Percentiles rank a stretch among this genome's conserved stretches.
These are phyloP conservation scores for Schizochytrium sp. DNA, from an alignment of 108 stramenopile species.

Conservation along the genomic window DNA sequence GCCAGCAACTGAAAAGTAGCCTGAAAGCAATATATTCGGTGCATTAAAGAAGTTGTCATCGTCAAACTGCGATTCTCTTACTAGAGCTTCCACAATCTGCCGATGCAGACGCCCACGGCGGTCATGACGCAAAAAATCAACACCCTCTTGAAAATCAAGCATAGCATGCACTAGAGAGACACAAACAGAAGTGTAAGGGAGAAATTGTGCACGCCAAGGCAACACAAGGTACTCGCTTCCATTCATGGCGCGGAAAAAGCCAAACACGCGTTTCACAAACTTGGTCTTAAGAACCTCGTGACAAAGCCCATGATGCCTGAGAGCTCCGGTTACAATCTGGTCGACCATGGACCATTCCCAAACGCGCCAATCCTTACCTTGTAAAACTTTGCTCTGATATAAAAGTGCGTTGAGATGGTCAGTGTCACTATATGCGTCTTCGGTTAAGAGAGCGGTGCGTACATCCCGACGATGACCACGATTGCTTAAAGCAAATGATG, in stretches of 20 bases:
- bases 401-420: constrained; percentile 40
- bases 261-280: constrained; percentile 47
- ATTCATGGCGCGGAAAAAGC: constrained; percentile 45
- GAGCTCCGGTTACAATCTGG: constrained; percentile 21
- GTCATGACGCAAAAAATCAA: constrained; percentile 53
- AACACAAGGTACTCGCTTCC: neutral
- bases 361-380: constrained; percentile 46
- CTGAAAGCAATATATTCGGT: neutral
- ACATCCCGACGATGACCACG: constrained; percentile 41
- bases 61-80: constrained; percentile 32
- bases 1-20: constrained; percentile 35
- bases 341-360: constrained; percentile 52
- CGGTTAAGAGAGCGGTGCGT: constrained; percentile 33
- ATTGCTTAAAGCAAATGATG: constrained; percentile 17
- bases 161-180: constrained; percentile 18
- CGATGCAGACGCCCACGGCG: constrained; percentile 21
- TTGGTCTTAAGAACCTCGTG: constrained; percentile 50
- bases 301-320: constrained; percentile 27
- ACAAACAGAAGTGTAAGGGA: constrained; percentile 36
- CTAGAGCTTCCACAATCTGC: constrained; percentile 41
- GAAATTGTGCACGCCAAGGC: constrained; percentile 30
- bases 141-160: neutral
- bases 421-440: constrained; percentile 40
- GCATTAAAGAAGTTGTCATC: neutral
- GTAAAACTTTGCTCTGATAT: constrained; percentile 43